These are phyloP conservation scores for Hirschfeldia incana DNA, from an alignment of 345 rosid species.

Conservation along the genomic window DNA sequence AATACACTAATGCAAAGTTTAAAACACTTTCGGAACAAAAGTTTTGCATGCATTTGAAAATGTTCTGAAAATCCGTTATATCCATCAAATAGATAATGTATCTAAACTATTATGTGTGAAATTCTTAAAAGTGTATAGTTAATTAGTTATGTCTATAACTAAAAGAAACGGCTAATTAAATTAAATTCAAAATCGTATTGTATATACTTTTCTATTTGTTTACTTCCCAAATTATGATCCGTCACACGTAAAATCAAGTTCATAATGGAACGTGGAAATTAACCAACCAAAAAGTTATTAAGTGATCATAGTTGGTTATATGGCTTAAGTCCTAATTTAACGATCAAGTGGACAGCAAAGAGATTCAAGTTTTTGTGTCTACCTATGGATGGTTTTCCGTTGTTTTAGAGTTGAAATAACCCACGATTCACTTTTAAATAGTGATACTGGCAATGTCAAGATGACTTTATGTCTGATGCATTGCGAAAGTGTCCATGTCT, in stretches of 20 bases:
- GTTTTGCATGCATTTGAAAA: neutral
- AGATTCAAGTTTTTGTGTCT: constrained; percentile 36
- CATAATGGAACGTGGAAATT: neutral
- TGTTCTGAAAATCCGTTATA: neutral
- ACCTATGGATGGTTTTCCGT: constrained; percentile 29
- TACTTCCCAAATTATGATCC: constrained; percentile 1
- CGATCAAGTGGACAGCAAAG: constrained; percentile 21
- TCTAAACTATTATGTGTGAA: neutral
- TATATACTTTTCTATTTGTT: neutral
- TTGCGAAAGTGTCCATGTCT: constrained; percentile 16
- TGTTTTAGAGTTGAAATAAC: constrained; percentile 17
- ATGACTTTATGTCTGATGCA: constrained; percentile 1
- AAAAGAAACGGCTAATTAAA: neutral
- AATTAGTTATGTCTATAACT: neutral
- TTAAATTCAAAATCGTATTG: neutral
- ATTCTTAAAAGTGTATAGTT: neutral
- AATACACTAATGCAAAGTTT: neutral
- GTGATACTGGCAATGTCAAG: constrained; percentile 16
- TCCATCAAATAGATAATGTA: neutral
- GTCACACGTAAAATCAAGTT: neutral
- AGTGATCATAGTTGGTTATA: neutral
- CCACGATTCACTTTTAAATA: constrained; percentile 23
- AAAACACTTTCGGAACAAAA: neutral
- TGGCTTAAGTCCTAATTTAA: neutral
- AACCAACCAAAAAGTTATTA: neutral